phyloP scores from a whole-genome alignment of 176 grass and related monocot species.

The Musa troglodytarum region DNA sequence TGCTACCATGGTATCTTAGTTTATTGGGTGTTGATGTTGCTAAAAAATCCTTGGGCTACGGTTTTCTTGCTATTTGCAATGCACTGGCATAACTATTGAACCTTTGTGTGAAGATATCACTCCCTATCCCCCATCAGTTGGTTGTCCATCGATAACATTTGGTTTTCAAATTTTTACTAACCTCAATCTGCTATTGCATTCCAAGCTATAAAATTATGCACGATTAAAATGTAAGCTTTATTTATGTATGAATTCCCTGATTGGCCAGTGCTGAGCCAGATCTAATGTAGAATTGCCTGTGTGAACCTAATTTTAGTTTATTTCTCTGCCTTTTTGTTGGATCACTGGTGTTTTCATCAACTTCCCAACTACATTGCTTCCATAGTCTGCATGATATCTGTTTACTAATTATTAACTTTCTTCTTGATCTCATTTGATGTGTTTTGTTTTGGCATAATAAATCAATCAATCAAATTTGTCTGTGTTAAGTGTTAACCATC shows the following conservation, averaged over 20 bases:
- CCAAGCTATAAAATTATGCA: no score
- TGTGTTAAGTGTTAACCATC: no score
- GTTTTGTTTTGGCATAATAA: no score
- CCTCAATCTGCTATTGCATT: no score
- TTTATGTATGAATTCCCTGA: neutral
- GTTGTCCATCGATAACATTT: neutral
- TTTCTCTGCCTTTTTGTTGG: neutral
- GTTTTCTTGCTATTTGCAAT: neutral
- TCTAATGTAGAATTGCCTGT: neutral
- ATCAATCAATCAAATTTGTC: no score
- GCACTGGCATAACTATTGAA: neutral
- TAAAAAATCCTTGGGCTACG: no score
- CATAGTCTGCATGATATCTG: no score
- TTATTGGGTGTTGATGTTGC: no score
- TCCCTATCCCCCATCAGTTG: neutral
- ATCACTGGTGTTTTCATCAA: neutral
- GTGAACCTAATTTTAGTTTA: neutral
- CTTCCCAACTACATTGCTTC: neutral
- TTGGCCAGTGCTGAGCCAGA: neutral
- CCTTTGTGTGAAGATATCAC: neutral
- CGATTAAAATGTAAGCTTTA: no score
- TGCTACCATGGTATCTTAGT: neutral
- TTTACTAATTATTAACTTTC: no score
- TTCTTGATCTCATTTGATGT: no score
- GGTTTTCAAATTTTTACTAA: no score